Base-by-base conservation (phyloP, 108 stramenopile species). In the Poteriospumella lacustris region DNA sequence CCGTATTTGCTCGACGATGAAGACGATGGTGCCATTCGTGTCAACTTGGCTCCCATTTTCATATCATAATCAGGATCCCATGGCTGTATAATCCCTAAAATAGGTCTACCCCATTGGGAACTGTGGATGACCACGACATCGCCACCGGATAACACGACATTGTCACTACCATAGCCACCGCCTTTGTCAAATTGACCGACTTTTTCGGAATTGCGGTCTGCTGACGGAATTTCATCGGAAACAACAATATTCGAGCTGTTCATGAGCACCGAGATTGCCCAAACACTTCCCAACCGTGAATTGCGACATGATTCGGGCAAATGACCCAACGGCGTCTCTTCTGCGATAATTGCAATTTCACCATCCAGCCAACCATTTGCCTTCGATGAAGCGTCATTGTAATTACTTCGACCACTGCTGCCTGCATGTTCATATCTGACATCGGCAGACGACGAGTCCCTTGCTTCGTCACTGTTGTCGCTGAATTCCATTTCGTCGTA, bases 61-160 rank as follows among this genome's bases (percentile, higher is more conserved):
- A 64, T 3, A 64, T 64, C 60, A 64, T 64, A 64, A 33, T 64
- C 60, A 19, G 60, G 60, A 64, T 64, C 60, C 60, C 60, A 64
- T 9, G 60, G 60, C 31, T 64, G 60, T 5, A 64, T 24, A 64
- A 64, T 64, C 9, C 60, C 60, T 64, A 64, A 64, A 26, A 64
- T 34, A 64, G 3, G 60, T 24, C 60, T 19, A 5, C 3, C 3
- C 60, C 60, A 64, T 24, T 26, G 9, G 28, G 28, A 9, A 64
- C 60, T 64, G 36, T 5, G 5, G 9, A 64, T 5, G 5, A 64
- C 24, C 60, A 64, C 31, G 9, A 64, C 9, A 64, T 64, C 60
- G 15, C 60, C 60, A 12, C 60, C 60, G 36, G 60, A 3, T 5
- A 64, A 64, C 60, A 64, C 31, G 9, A 64, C 9, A 64, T 64